Conservation (phyloP, 2,329 filamentous ascomycete genomes). For the Aspergillus nomiae region DNA sequence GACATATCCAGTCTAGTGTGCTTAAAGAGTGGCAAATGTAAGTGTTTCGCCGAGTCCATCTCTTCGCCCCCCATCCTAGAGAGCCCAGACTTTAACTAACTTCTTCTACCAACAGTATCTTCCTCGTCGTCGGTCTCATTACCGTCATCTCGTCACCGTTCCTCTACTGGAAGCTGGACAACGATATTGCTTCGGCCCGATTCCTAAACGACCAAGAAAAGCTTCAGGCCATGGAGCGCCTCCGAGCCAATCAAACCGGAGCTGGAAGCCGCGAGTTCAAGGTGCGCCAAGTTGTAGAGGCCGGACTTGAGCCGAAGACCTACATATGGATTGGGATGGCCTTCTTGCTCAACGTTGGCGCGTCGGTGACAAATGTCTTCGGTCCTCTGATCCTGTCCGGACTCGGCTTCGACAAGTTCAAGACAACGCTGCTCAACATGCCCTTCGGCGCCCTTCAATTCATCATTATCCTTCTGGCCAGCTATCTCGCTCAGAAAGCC, state of each 20-base stretch:
- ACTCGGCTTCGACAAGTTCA: slow-evolving; percentile 61
- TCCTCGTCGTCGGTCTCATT: slow-evolving; percentile 63
- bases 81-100: not conserved
- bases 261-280: slow-evolving; percentile 51
- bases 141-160: slow-evolving; percentile 61
- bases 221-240: slow-evolving; percentile 50
- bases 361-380: slow-evolving; percentile 65
- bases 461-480: slow-evolving; percentile 59
- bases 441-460: slow-evolving; percentile 66
- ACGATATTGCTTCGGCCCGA: slow-evolving; percentile 55
- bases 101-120: slow-evolving; percentile 45
- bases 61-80: fast-evolving
- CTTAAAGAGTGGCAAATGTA: slow-evolving; percentile 56
- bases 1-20: slow-evolving; percentile 51
- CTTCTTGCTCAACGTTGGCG: slow-evolving; percentile 65
- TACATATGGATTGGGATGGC: slow-evolving; percentile 64
- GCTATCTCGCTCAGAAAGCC: slow-evolving; percentile 60
- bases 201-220: slow-evolving; percentile 52
- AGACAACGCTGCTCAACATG: slow-evolving; percentile 64
- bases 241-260: slow-evolving; percentile 54
- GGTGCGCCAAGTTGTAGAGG: slow-evolving; percentile 46
- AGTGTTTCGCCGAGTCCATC: not conserved
- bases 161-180: slow-evolving; percentile 61
- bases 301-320: slow-evolving; percentile 48
- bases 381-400: slow-evolving; percentile 65